Base-by-base conservation (phyloP, 257 asterid genomes). In the Buddleja alternifolia region DNA sequence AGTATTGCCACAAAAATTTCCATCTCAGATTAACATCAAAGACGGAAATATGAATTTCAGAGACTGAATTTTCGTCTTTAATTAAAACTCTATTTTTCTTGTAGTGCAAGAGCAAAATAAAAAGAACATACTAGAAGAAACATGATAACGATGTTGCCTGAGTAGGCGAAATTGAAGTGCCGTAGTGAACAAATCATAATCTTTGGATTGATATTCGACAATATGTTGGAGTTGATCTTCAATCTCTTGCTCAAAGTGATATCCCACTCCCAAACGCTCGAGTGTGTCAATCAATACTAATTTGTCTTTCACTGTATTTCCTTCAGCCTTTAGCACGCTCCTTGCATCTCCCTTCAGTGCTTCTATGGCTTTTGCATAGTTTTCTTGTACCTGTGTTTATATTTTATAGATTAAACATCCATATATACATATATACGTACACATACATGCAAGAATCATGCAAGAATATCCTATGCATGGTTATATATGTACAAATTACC, bases 211-310 rank as follows among this genome's bases (percentile, higher is more conserved):
- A 24, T 12, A 34, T 21, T 11, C 52, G 52, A 50, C 34, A n/a
- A 66, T 65, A 15, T 37, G 11, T 34, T 39, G 6, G 14, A 66
- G 72, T 8, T 66, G 72, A 0, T 66, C 62, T 21, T 66, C 72
- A 16, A 66, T 51, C 47, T 51, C 62, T 66, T 66, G 36, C 24
- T 34, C 62, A 51, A 67, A 67, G 65, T 67, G 64, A 67, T 54
- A 67, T 1, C 66, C 55, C 9, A 78, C 7, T 46, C 83, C 80
- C 58, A 69, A 32, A 25, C 59, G 74, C 58, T 69, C 60, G 0
- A 65, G 16, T 0, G 48, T 69, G 48, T 69, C 67, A 1, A 69
- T 69, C 1, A 69, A 6, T 16, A 17, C 25, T 7, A 69, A 16
- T 12, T 16, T 58, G 5, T 69, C 67, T 4, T 0, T 11, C 17